Evolutionary conservation across 2,329 filamentous ascomycete genomes (phyloP), one percentile per base, ranked within the genome.

Genomic region (Cladosporium cucumerinum): DNA sequence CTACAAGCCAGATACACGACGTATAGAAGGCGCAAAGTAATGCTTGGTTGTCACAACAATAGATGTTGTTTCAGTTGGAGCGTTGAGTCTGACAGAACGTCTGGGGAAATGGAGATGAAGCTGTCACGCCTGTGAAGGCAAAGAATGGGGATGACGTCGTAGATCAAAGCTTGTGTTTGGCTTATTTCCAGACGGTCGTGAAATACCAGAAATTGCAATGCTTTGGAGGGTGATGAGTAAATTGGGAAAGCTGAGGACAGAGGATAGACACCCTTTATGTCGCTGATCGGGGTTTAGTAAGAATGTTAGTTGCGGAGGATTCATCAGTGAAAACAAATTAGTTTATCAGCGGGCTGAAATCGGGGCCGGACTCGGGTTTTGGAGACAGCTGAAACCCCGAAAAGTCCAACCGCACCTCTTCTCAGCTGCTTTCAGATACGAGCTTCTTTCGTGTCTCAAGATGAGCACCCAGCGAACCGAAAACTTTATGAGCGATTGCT

Each of bases 101-200:
- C 43, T 57, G 61, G 61, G 61, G 61, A 54, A 52, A 46, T 57
- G 57, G 49, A 61, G 48, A 11, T 43, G 26, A 21, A 54, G 59
- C 46, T 32, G 30, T 52, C 36, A 25, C 30, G 18, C 16, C n/a
- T 46, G 12, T 28, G 49, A 36, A 14, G 46, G 6, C 32, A n/a
- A 46, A 58, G 34, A 58, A 46, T 46, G 57, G 8, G 48, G 46
- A 62, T 62, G 60, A 62, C 60, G 60, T 62, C 23, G 21, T 25
- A 55, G 60, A 62, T 46, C 34, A 48, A 62, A 62, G 60, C 60
- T 62, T 62, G 60, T 52, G 49, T 43, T 54, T 62, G 34, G 60
- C 60, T 62, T 54, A 23, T 36, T 21, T 21, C 21, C 32, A 46
- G 25, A 23, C 12, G n/a, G 39, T 46, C 39, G n/a, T 21, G 3